A percentile compares a stretch with the other conserved stretches of the same genome.
Evolutionary conservation across 2,329 filamentous ascomycete genomes (phyloP).

Genomic region (Sarocladium brachiariae): DNA sequence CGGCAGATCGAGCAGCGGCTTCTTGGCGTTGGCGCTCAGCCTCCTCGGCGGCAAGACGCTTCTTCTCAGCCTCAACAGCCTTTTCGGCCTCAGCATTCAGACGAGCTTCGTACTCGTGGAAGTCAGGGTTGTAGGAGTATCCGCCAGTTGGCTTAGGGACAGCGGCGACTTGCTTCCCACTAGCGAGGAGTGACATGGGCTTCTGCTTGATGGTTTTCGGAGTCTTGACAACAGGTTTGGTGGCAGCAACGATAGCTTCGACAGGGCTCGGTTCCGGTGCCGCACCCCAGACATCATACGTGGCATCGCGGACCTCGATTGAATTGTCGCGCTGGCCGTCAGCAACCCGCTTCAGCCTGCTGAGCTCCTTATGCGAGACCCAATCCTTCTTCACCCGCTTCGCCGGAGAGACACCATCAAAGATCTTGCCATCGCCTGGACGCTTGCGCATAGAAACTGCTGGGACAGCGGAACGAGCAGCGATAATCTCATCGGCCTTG

Average conservation of each 20-base stretch:
- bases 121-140: constrained; percentile 87
- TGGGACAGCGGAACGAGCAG: constrained; percentile 73
- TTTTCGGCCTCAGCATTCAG: constrained; percentile 69
- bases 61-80: constrained; percentile 71
- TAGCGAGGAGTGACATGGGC: constrained; percentile 76
- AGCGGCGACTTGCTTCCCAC: constrained; percentile 70
- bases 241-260: constrained; percentile 32
- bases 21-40: constrained; percentile 62
- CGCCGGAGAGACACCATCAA: constrained; percentile 63
- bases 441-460: constrained; percentile 76
- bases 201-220: constrained; percentile 70
- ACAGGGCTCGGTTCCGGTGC: constrained; percentile 47
- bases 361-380: constrained; percentile 78
- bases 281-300: constrained; percentile 73
- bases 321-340: constrained; percentile 58
- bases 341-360: constrained; percentile 70
- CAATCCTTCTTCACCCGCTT: constrained; percentile 76
- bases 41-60: constrained; percentile 60
- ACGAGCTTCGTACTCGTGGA: constrained; percentile 76
- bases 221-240: constrained; percentile 37
- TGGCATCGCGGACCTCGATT: constrained; percentile 51
- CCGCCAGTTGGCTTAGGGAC: constrained; percentile 74
- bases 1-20: constrained; percentile 61
- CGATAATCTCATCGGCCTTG: constrained; percentile 88
- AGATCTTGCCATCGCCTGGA: constrained; percentile 53